Evolutionary conservation across 106 monocot species (phyloP).

Genomic region (Dactylorhiza incarnata): DNA sequence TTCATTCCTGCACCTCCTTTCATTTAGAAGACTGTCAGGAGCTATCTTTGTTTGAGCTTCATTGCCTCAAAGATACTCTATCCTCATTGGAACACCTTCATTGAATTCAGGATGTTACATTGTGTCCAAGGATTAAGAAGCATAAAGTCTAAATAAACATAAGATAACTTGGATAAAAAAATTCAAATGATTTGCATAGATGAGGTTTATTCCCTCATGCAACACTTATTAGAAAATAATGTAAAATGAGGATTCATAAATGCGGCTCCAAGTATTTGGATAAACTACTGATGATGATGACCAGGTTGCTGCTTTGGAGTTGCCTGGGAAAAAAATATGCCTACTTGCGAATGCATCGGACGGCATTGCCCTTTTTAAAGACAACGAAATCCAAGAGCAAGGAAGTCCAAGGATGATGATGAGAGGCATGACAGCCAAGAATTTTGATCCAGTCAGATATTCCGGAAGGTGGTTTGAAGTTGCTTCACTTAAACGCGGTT

Average conservation of each 20-base stretch:
- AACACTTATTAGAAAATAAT: neutral
- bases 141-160: neutral
- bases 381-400: conserved; percentile 24
- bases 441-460: conserved; percentile 81
- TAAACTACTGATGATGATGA: conserved; percentile 15
- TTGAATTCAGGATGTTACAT: too few species aligned
- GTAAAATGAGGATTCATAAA: neutral
- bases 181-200: too few species aligned
- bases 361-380: conserved; percentile 22
- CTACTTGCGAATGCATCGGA: conserved; percentile 38
- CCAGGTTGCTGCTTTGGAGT: conserved; percentile 55
- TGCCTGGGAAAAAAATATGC: conserved; percentile 27
- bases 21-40: too few species aligned
- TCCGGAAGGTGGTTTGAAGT: conserved; percentile 99
- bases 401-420: conserved; percentile 43
- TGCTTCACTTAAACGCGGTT: conserved; percentile 87
- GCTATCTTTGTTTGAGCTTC: too few species aligned
- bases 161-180: neutral
- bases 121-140: too few species aligned
- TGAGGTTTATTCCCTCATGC: neutral
- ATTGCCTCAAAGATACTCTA: too few species aligned
- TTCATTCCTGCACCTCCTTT: too few species aligned
- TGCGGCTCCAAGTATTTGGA: neutral
- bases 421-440: conserved; percentile 79
- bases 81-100: too few species aligned